Evolutionary conservation across 352 stramenopile species (phyloP).

Genomic region (Phytophthora niederhauseri): DNA sequence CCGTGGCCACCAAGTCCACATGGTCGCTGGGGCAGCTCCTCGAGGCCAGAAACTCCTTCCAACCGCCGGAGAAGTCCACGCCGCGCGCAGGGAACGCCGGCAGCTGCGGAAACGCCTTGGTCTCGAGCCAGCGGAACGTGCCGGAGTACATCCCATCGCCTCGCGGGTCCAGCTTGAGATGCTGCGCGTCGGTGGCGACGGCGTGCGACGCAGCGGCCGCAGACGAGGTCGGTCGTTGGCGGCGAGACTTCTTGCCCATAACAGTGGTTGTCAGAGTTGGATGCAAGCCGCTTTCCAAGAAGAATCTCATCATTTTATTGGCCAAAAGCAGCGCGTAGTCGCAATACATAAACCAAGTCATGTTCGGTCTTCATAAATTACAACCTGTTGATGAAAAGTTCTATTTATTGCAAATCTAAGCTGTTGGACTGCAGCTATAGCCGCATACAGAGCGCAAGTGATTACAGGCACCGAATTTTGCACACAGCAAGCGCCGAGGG

Average conservation of each 20-base stretch:
- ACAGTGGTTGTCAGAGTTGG: too few relatives aligned
- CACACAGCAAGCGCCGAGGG: constrained; percentile 10
- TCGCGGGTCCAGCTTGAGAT: constrained; percentile 68
- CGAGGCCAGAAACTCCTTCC: constrained; percentile 57
- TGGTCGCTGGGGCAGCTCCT: constrained; percentile 23
- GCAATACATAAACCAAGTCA: not conserved
- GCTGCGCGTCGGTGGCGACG: constrained; percentile 20
- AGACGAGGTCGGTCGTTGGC: constrained; percentile 5
- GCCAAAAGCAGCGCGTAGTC: too few relatives aligned
- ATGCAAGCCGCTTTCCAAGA: too few relatives aligned
- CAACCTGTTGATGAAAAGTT: not conserved
- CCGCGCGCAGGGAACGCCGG: constrained; percentile 26
- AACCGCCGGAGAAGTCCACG: constrained; percentile 42
- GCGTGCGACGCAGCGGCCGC: not conserved
- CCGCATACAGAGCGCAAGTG: constrained; percentile 23
- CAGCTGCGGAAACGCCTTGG: constrained; percentile 57
- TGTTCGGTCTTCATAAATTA: not conserved
- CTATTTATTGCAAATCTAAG: not conserved
- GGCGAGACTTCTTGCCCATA: constrained; percentile 34
- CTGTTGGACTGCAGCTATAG: not conserved
- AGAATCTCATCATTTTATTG: too few relatives aligned
- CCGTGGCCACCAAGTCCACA: constrained; percentile 43
- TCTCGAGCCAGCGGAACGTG: constrained; percentile 79
- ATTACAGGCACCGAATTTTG: constrained; percentile 19
- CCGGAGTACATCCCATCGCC: constrained; percentile 83